Percentiles rank a stretch among this genome's conserved stretches.
phyloP scores from a whole-genome alignment of 352 stramenopile genomes.

The Aphanomyces astaci region DNA sequence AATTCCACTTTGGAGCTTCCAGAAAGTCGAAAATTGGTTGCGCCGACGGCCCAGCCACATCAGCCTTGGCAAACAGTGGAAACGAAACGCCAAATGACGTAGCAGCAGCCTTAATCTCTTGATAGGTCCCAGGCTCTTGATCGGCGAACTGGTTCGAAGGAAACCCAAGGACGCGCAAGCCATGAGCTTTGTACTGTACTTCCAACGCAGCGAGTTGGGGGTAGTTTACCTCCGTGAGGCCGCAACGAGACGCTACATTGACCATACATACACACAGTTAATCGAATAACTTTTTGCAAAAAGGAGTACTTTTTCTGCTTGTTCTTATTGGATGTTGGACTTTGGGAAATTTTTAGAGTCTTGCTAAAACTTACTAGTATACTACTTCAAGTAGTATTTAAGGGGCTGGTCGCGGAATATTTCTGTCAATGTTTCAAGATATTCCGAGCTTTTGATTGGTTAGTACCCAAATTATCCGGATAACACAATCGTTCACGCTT shows the following conservation, averaged over 20 bases:
- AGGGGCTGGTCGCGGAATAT: no score
- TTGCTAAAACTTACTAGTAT: no score
- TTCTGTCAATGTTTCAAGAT: no score
- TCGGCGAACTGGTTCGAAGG: constrained; percentile 45
- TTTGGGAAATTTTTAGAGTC: no score
- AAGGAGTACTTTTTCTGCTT: no score
- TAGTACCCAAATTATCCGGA: no score
- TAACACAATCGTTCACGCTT: no score
- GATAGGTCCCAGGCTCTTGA: constrained; percentile 43
- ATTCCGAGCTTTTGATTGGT: no score
- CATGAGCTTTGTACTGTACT: constrained; percentile 41
- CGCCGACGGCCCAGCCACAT: constrained; percentile 37
- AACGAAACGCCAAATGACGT: constrained; percentile 43
- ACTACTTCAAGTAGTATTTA: no score
- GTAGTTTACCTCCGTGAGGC: constrained; percentile 54
- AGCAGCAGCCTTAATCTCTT: constrained; percentile 43
- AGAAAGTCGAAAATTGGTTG: constrained; percentile 35
- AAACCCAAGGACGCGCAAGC: constrained; percentile 35
- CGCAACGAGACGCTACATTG: constrained; percentile 33
- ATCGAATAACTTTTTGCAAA: no score
- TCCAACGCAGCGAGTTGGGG: constrained; percentile 56
- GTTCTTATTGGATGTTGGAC: no score
- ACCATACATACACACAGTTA: constrained; percentile 23
- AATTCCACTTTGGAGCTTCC: constrained; percentile 40
- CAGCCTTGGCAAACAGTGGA: constrained; percentile 43